Conservation (phyloP, 345 rosid species). For the Rhizophora apiculata region DNA sequence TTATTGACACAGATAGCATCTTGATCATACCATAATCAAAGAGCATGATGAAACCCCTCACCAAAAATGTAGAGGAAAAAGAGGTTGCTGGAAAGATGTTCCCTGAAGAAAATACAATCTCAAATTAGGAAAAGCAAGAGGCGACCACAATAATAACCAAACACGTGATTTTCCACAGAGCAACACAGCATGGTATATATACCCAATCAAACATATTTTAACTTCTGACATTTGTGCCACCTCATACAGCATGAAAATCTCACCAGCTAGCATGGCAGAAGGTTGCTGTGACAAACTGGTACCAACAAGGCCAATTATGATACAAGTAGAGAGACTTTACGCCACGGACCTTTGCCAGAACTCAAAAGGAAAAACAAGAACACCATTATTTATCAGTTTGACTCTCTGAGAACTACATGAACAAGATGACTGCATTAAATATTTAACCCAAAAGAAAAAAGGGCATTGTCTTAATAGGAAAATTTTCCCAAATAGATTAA, state of each 20-base stretch:
- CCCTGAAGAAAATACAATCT: slow-evolving; percentile 48
- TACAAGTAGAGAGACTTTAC: slow-evolving; percentile 71
- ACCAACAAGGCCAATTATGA: slow-evolving; percentile 78
- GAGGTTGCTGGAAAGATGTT: slow-evolving; percentile 94
- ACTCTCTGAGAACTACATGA: too few relatives aligned
- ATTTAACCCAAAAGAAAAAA: neutral
- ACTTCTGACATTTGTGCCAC: neutral
- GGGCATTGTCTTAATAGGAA: too few relatives aligned
- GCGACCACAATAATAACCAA: neutral
- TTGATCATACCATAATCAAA: slow-evolving; percentile 4
- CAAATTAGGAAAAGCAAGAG: neutral
- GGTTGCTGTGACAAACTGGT: slow-evolving; percentile 86
- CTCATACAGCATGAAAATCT: slow-evolving; percentile 24
- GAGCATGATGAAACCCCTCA: slow-evolving; percentile 38
- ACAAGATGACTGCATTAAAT: neutral
- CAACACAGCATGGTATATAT: neutral
- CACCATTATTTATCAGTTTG: neutral
- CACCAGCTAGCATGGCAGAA: slow-evolving; percentile 96
- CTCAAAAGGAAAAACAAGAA: neutral
- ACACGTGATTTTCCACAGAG: neutral
- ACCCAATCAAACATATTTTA: neutral
- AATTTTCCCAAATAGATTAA: neutral
- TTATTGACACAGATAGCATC: slow-evolving; percentile 9
- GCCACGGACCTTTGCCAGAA: slow-evolving; percentile 38
- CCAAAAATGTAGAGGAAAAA: slow-evolving; percentile 95